A percentile compares a stretch with the other conserved stretches of the same genome.
Evolutionary conservation across 768 basidiomycete species (phyloP).

Genomic region (Phlebiopsis gigantea): DNA sequence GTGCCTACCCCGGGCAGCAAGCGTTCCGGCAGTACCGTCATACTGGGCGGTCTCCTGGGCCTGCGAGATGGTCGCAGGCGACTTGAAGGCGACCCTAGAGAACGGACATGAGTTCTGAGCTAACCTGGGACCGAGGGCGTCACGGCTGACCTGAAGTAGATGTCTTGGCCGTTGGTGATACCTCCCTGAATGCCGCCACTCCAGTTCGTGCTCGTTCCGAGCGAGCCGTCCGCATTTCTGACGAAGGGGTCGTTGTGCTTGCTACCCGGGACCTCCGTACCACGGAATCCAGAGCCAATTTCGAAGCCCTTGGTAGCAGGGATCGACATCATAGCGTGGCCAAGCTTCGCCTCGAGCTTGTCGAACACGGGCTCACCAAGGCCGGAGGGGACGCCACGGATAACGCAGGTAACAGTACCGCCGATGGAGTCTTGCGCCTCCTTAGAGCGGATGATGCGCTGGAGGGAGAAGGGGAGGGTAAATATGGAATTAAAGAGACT

Average conservation of each 20-base stretch:
- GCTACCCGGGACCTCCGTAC: constrained; percentile 89
- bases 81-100: constrained; percentile 90
- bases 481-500: constrained; percentile 1
- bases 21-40: constrained; percentile 80
- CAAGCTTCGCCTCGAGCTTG: constrained; percentile 94
- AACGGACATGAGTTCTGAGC: background rate
- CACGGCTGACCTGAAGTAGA: constrained; percentile 86
- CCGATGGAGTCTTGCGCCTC: constrained; percentile 91
- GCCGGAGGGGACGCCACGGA: constrained; percentile 84
- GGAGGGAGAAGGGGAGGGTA: constrained; percentile 2
- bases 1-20: constrained; percentile 91
- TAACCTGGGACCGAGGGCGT: constrained; percentile 1
- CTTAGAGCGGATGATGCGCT: constrained; percentile 95
- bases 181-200: constrained; percentile 97
- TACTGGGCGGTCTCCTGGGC: constrained; percentile 89
- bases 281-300: constrained; percentile 93
- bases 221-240: constrained; percentile 51
- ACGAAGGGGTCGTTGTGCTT: constrained; percentile 92
- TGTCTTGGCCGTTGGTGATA: constrained; percentile 94
- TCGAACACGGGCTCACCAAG: constrained; percentile 98
- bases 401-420: constrained; percentile 96
- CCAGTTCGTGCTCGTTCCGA: constrained; percentile 91
- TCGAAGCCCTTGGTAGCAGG: constrained; percentile 99
- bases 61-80: constrained; percentile 95
- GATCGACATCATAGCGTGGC: constrained; percentile 97